These are phyloP conservation scores for Podochytrium sp. DNA, from an alignment of 192 early-diverging fungal genomes.

Conservation along the genomic window DNA sequence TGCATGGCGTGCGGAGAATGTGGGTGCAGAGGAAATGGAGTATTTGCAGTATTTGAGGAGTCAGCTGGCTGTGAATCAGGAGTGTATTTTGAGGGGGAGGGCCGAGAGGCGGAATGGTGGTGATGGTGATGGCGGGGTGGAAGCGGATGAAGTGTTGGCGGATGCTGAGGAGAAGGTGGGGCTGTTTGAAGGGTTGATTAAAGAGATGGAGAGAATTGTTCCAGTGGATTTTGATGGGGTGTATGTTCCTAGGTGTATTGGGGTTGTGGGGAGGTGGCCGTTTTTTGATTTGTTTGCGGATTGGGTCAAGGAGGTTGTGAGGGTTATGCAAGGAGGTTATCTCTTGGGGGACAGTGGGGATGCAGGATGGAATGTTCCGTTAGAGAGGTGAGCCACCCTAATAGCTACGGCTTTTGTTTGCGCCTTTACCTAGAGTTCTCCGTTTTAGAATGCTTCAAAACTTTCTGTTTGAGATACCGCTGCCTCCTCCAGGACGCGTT, in stretches of 20 bases:
- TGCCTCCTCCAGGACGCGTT: slow-evolving; percentile 81
- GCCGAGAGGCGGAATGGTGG: slow-evolving; percentile 27
- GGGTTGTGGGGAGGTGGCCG: slow-evolving; percentile 72
- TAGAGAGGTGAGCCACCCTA: slow-evolving; percentile 61
- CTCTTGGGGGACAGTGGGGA: slow-evolving; percentile 36
- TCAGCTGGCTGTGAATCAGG: slow-evolving; percentile 50
- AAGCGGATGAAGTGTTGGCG: slow-evolving; percentile 19
- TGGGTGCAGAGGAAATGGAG: slow-evolving; percentile 45
- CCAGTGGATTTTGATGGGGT: slow-evolving; percentile 61
- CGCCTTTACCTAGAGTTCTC: background rate
- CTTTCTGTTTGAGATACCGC: slow-evolving; percentile 70
- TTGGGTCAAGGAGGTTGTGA: slow-evolving; percentile 71
- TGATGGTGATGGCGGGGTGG: background rate
- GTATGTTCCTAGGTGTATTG: slow-evolving; percentile 71
- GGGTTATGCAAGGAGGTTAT: slow-evolving; percentile 59
- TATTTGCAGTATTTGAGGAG: slow-evolving; percentile 52
- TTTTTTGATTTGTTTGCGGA: slow-evolving; percentile 77
- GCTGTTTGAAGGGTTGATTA: slow-evolving; percentile 66
- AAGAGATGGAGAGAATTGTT: slow-evolving; percentile 58
- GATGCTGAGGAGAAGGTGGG: slow-evolving; percentile 73
- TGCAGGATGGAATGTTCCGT: slow-evolving; percentile 34
- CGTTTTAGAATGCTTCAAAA: slow-evolving; percentile 57
- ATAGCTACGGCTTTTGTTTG: background rate
- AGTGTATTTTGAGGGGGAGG: slow-evolving; percentile 40
- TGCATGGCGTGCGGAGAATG: slow-evolving; percentile 32